Base-by-base conservation (phyloP, 2,329 filamentous ascomycete genomes). In the Colletotrichum cuscutae region DNA sequence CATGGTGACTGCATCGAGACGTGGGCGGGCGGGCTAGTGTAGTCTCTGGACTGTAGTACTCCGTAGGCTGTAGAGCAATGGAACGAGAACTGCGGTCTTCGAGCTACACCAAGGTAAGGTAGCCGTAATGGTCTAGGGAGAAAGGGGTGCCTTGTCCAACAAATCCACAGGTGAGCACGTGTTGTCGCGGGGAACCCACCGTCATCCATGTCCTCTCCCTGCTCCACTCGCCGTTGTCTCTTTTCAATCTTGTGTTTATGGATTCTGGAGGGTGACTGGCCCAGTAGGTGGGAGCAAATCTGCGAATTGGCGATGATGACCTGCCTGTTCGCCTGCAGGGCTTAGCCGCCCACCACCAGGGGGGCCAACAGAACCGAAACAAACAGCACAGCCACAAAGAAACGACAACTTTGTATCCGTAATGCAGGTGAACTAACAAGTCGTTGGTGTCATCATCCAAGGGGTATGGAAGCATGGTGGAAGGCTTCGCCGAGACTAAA, bases 381-480 rank as follows among this genome's bases (percentile, higher is more conserved):
- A 46, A 64, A 63, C 53, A 56, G 66, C 70, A 70, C 46, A 61
- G 70, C 70, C 66, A 72, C 70, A 13, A 37, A 26, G n/a, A 65
- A 56, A n/a, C 24, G 32, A 62, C n/a, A 30, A 26, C 7, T 42
- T 42, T 42, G 37, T 15, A 42, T 42, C 37, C 12, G 37, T 42
- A 15, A 22, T 19, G 22, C 37, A 7, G 35, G 52, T 8, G 30
- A 13, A 28, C 65, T 35, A 69, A 26, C 6, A 54, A 15, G 42
- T 49, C 5, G 32, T 32, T 54, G 53, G 59, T n/a, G 65, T 64
- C 15, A 54, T 69, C 22, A 57, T 52, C 32, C 35, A 58, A 64
- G 65, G 22, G 24, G 19, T 32, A 22, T 30, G 60, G 70, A 64
- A 69, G 32, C 53, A 53, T 60, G 28, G 32, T 37, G 8, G 42